Percentiles rank a stretch among this genome's conserved stretches.
phyloP scores from a whole-genome alignment of 306 rosid species.

The Malus asiatica region DNA sequence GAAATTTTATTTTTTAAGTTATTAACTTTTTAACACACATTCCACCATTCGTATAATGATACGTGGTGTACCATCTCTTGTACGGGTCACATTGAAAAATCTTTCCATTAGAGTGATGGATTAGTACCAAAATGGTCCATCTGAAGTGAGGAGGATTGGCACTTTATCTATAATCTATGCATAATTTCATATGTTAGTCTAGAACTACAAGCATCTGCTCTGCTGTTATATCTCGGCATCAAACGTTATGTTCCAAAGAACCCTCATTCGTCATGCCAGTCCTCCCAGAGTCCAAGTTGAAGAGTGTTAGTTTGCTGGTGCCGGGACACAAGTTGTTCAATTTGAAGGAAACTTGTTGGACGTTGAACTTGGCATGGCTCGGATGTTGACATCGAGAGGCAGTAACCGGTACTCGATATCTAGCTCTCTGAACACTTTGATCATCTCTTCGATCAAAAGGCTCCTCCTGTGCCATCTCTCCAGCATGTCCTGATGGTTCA shows the following conservation, averaged over 20 bases:
- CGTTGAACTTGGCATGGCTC: constrained; percentile 2
- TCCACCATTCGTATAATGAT: too few relatives aligned
- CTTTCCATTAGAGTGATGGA: too few relatives aligned
- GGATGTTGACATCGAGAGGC: constrained; percentile 21
- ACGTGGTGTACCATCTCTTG: too few relatives aligned
- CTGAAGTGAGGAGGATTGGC: neutral
- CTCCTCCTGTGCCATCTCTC: constrained; percentile 27
- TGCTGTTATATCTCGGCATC: neutral
- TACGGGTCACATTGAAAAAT: too few relatives aligned
- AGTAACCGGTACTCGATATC: constrained; percentile 29
- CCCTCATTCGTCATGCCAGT: neutral
- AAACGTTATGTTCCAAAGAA: neutral
- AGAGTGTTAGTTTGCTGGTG: neutral
- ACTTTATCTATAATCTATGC: neutral
- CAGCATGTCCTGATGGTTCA: constrained; percentile 28
- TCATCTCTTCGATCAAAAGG: constrained; percentile 25
- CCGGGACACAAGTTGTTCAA: constrained; percentile 5
- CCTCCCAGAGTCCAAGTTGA: neutral
- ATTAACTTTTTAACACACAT: too few relatives aligned
- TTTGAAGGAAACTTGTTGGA: constrained; percentile 4
- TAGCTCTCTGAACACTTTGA: constrained; percentile 22
- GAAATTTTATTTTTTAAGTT: too few relatives aligned
- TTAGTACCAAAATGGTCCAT: neutral
- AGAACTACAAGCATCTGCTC: neutral
- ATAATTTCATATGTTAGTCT: neutral